phyloP scores from a whole-genome alignment of 139 green algal species.

The Trebouxia sp. region DNA sequence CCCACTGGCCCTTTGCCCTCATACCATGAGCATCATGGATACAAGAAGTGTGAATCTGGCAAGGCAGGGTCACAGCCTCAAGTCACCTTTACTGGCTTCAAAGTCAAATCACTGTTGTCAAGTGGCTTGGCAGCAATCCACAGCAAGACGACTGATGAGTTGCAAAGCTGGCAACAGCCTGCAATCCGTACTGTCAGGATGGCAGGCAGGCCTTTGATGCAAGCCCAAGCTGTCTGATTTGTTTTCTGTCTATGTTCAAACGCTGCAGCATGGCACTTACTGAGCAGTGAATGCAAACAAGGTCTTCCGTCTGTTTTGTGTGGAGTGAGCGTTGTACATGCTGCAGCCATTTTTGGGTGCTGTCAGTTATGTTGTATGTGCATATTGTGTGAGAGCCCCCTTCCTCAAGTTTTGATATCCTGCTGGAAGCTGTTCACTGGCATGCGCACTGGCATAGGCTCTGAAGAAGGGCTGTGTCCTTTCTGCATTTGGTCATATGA shows the following conservation, averaged over 20 bases:
- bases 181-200: constrained; percentile 34
- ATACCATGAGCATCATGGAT: too few species aligned
- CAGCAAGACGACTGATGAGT: neutral
- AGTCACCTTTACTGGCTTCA: constrained; percentile 19
- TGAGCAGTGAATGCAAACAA: too few species aligned
- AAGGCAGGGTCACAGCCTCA: neutral
- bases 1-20: constrained; percentile 22
- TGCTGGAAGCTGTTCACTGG: neutral
- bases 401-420: constrained; percentile 5
- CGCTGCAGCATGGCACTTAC: too few species aligned
- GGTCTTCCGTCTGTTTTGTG: too few species aligned
- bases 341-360: constrained; percentile 25
- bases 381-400: constrained; percentile 1
- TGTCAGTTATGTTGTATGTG: constrained; percentile 23
- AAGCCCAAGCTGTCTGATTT: neutral
- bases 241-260: neutral
- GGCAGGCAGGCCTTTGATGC: constrained; percentile 11
- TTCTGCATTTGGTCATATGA: neutral
- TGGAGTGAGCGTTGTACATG: constrained; percentile 22
- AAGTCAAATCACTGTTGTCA: constrained; percentile 19
- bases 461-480: neutral
- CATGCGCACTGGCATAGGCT: neutral
- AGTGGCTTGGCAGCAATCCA: neutral
- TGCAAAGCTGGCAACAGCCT: neutral
- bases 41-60: too few species aligned